Base-by-base conservation (phyloP, 768 basidiomycete species). In the Kwoniella sp. region DNA sequence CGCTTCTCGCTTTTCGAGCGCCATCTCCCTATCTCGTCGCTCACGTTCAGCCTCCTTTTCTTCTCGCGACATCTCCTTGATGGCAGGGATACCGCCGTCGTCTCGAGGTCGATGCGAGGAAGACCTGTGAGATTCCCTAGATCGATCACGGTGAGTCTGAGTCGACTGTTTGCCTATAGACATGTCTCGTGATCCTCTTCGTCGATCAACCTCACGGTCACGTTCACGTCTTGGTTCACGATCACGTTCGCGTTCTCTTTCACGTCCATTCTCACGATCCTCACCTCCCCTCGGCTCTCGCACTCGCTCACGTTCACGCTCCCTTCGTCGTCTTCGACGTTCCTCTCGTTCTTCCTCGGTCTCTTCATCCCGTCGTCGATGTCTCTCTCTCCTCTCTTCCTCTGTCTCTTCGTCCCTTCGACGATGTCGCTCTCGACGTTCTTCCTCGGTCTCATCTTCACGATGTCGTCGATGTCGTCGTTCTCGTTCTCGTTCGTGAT, bases 111-210 rank as follows among this genome's bases (percentile, higher is more conserved):
- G 27, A 37, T 51, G 56, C 25, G 40, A 26, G 17, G 57, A 58
- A n/a, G 67, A 64, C 40, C 72, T 50, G 52, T 68, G 63, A 33
- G 57, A 61, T 25, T 74, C 73, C 49, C 69, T 63, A 13, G 71
- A 73, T 50, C 76, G 58, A 52, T 77, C 72, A 40, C 70, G 48
- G 12, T 56, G 10, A 17, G 37, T 26, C 24, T 56, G 10, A 17
- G 37, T 26, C 24, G 56, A 57, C 15, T 48, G 56, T 17, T 47
- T 51, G 26, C 52, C 60, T 1, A 62, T 25, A 1, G 60, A 62
- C 21, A 71, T 68, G 30, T 75, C 76, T 61, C 84, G 81, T 65
- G 86, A 85, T 57, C 83, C 80, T 24, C 61, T 51, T 27, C 59
- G 61, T 47, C 52, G 44, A 40, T 36, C 63, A 10, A 44, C 40